Conservation (phyloP, 352 stramenopile genomes). For the Peronospora farinosa region DNA sequence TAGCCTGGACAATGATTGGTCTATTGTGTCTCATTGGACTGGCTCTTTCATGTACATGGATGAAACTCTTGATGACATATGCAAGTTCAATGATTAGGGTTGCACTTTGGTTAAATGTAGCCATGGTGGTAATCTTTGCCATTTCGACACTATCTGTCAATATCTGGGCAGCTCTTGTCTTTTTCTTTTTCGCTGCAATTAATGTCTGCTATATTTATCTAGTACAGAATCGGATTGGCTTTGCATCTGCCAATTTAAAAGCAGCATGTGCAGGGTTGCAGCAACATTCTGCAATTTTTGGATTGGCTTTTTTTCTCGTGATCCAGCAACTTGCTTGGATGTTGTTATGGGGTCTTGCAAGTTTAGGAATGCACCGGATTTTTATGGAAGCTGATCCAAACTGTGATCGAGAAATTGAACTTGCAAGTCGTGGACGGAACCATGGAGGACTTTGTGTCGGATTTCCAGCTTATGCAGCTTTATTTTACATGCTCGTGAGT, state of each 20-base stretch:
- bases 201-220: constrained; percentile 84
- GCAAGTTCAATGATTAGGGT: constrained; percentile 72
- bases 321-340: constrained; percentile 75
- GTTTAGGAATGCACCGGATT: constrained; percentile 66
- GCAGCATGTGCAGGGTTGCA: constrained; percentile 53
- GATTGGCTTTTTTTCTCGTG: constrained; percentile 56
- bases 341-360: constrained; percentile 57
- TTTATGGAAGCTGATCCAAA: constrained; percentile 59
- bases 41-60: constrained; percentile 62
- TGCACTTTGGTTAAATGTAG: constrained; percentile 79
- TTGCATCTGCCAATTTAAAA: constrained; percentile 77
- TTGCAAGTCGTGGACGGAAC: constrained; percentile 26
- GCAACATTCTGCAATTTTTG: constrained; percentile 56
- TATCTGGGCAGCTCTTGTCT: constrained; percentile 49
- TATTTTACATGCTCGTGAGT: constrained; percentile 81
- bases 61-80: constrained; percentile 73
- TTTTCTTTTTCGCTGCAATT: constrained; percentile 51
- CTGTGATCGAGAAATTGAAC: constrained; percentile 43
- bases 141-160: constrained; percentile 58
- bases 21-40: constrained; percentile 47
- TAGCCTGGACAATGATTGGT: constrained; percentile 48
- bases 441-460: constrained; percentile 56
- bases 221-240: constrained; percentile 75
- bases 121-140: constrained; percentile 56
- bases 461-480: constrained; percentile 39